Base-by-base conservation (phyloP, 169 alveolate genomes). In the Perkinsus chesapeaki region DNA sequence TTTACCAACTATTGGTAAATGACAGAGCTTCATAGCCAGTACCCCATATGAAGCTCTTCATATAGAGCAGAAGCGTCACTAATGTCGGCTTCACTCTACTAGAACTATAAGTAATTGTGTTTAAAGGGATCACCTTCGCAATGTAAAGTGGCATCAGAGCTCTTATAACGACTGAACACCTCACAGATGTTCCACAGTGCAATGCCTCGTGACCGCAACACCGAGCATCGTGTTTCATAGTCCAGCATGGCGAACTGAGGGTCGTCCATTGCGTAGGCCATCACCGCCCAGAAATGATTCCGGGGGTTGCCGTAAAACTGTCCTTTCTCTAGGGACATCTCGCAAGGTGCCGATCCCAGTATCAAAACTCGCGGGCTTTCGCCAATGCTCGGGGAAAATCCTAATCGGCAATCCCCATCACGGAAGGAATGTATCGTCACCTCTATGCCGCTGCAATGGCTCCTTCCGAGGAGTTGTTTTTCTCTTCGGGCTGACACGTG, bases 181-280 rank as follows among this genome's bases (percentile, higher is more conserved):
- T 60, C 82, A 60, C 82, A 60, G 82, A 60, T 60, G 82, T 60
- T 60, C 82, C 82, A 60, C 31, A 60, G 31, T 27, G 82, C 82
- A 23, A 60, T 60, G 3, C 82, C 82, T 16, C 82, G 3, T 12
- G 82, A 60, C 36, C 82, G 82, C 23, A 60, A 34, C 37, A 60
- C 82, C 27, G 82, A 60, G 31, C 82, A 60, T 7, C 82, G 82
- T 16, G 82, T 23, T 34, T 60, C 82, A 23, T 20, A 60, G 82
- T 60, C 82, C 7, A 60, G 82, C 82, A 60, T 60, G 82, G 82
- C 37, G 27, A 60, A 60, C 27, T 7, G 12, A 60, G 82, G 82
- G 82, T 60, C 82, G 31, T 60, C 82, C 82, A 60, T 60, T 60
- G 82, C 82, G 82, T 60, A 60, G 82, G 82, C 82, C 82, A 60